Evolutionary conservation across 1,284 basidiomycete genomes (phyloP), one percentile per base, ranked within the genome.

Genomic region (Pulveroboletus sp.): DNA sequence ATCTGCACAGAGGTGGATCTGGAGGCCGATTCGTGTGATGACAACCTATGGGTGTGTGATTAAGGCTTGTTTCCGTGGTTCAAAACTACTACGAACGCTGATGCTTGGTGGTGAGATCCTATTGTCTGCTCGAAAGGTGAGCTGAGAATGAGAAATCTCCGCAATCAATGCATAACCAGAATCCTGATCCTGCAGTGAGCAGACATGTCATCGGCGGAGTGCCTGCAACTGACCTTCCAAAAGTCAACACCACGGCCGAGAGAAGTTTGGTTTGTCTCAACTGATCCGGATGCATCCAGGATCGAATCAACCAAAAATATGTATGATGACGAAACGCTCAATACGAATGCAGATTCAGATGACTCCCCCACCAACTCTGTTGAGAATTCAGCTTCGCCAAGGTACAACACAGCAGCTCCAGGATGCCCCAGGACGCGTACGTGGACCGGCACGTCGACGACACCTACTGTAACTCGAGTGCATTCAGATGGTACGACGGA

Each of bases 401-500:
- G 63, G 56, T 89, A 80, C 2, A 88, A 55, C 3, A 90, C 81
- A 8, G 90, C 57, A 0, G 84, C 83, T 16, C 92, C 91, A 2
- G 80, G 76, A 63, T 87, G 74, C 0, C 68, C 79, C 4, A 82
- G 81, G 1, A 86, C 81, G n/a, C 82, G 75, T 3, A 82, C 60
- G 49, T 85, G 83, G 24, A 90, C 63, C 0, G 91, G 90, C 9
- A 83, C 82, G 62, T 94, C 87, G n/a, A 76, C 61, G n/a, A 93
- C 62, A 53, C 79, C 81, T 19, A 95, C 57, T 8, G 77, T 75
- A 32, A 98, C 74, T 7, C 79, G 76, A 2, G 94, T 97, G 35
- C 91, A 76, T 69, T 98, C 95, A 58, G 84, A 95, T 0, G 96
- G 96, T 21, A 94, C 85, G 15, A 98, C 93, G 46, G 93, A 83